phyloP scores from a whole-genome alignment of 2,329 filamentous ascomycete species.

The Diaporthe longicolla region DNA sequence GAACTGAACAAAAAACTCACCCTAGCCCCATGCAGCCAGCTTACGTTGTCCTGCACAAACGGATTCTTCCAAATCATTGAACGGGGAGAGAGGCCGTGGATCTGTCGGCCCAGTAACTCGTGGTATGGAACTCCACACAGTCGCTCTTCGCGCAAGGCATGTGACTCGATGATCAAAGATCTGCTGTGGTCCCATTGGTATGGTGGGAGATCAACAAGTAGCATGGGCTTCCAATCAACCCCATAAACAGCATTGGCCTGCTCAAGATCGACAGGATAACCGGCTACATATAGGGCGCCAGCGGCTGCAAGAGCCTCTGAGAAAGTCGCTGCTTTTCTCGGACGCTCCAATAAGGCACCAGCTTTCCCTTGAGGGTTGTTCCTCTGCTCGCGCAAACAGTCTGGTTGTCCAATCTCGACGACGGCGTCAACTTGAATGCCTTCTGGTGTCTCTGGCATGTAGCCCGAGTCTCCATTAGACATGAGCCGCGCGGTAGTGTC shows the following conservation, averaged over 20 bases:
- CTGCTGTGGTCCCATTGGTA: slow-evolving; percentile 11
- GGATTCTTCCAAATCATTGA: not conserved
- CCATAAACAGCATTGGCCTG: not conserved
- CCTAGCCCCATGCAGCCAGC: not conserved
- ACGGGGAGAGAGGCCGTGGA: not conserved
- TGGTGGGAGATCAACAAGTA: not conserved
- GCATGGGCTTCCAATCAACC: slow-evolving; percentile 1
- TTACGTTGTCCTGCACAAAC: not conserved
- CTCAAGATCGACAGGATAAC: not conserved
- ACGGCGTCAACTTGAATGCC: not conserved
- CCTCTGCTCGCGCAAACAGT: not conserved
- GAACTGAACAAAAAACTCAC: not conserved
- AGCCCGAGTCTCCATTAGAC: not conserved
- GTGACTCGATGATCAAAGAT: not conserved
- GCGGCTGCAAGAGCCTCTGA: not conserved
- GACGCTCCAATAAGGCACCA: too few species aligned
- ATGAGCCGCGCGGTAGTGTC: not conserved
- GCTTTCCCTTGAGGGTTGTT: accelerated
- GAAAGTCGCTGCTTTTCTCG: not conserved
- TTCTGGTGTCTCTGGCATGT: too few species aligned
- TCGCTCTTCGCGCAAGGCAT: not conserved
- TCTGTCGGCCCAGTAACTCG: not conserved
- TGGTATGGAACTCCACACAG: not conserved
- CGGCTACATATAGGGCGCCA: not conserved
- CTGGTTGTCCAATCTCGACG: not conserved